phyloP scores from a whole-genome alignment of 495 filamentous ascomycete species.

The Hypoxylon crocopeplum region DNA sequence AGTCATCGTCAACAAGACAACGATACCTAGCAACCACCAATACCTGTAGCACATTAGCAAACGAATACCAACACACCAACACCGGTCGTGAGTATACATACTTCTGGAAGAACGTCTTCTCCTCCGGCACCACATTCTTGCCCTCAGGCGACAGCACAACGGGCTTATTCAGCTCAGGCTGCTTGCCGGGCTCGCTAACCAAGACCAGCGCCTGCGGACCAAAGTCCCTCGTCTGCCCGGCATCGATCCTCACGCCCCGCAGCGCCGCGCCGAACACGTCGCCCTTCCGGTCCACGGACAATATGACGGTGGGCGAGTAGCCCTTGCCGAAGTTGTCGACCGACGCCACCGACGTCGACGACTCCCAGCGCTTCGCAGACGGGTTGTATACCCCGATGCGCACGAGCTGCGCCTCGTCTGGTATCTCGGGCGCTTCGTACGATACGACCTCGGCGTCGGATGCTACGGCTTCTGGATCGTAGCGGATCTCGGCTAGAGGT shows the following conservation, averaged over 20 bases:
- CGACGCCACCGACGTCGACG: conserved; percentile 56
- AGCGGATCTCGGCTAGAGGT: conserved; percentile 56
- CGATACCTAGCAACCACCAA: conserved; percentile 59
- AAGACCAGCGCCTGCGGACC: conserved; percentile 61
- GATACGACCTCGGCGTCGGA: conserved; percentile 45
- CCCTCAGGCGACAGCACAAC: conserved; percentile 69
- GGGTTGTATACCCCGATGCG: conserved; percentile 58
- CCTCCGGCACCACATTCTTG: conserved; percentile 59
- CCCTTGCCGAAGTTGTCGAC: conserved; percentile 61
- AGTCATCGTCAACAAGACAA: conserved; percentile 43
- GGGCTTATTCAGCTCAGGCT: conserved; percentile 68
- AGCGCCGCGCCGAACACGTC: conserved; percentile 49
- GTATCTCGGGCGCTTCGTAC: conserved; percentile 57
- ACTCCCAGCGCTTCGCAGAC: conserved; percentile 47
- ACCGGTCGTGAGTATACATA: conserved; percentile 48
- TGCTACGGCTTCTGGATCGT: conserved; percentile 44
- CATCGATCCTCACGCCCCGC: conserved; percentile 49
- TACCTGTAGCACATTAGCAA: conserved; percentile 49
- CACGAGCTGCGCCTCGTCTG: conserved; percentile 46
- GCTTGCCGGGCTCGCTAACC: conserved; percentile 52
- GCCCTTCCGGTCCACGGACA: conserved; percentile 51
- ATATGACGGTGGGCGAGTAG: conserved; percentile 55
- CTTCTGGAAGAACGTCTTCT: conserved; percentile 78
- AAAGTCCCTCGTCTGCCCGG: conserved; percentile 62
- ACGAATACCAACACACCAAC: conserved; percentile 15